Conservation (phyloP, 169 alveolate species). For the Amoebophrya sp. region DNA sequence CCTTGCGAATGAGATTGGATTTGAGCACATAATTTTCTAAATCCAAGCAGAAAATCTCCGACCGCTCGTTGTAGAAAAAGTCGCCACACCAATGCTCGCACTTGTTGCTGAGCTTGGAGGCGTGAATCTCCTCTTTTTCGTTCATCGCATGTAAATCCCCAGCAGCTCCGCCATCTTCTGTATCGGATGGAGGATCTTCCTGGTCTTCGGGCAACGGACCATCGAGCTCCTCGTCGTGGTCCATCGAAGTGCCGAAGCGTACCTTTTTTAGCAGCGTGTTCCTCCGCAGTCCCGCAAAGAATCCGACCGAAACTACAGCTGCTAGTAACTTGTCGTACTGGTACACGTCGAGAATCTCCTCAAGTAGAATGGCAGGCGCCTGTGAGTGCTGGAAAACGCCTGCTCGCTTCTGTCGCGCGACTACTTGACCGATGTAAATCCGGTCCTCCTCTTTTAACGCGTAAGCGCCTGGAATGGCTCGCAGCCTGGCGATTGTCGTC, state of each 20-base stretch:
- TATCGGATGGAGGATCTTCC: too few species aligned
- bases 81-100: neutral
- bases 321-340: neutral
- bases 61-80: neutral
- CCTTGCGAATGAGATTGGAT: neutral
- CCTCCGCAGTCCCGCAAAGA: neutral
- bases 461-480: neutral
- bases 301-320: neutral
- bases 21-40: neutral
- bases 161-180: too few species aligned
- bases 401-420: neutral
- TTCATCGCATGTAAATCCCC: too few species aligned
- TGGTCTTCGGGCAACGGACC: neutral
- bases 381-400: neutral
- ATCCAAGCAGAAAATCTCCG: neutral
- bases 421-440: neutral
- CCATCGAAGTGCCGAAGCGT: neutral
- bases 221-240: neutral
- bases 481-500: neutral
- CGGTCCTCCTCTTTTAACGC: neutral
- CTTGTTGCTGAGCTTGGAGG: neutral
- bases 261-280: too few species aligned
- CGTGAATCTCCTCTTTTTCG: too few species aligned
- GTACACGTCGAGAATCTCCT: neutral
- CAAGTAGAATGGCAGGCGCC: neutral